Evolutionary conservation across 345 rosid species (phyloP).

Genomic region (Moringa oleifera): DNA sequence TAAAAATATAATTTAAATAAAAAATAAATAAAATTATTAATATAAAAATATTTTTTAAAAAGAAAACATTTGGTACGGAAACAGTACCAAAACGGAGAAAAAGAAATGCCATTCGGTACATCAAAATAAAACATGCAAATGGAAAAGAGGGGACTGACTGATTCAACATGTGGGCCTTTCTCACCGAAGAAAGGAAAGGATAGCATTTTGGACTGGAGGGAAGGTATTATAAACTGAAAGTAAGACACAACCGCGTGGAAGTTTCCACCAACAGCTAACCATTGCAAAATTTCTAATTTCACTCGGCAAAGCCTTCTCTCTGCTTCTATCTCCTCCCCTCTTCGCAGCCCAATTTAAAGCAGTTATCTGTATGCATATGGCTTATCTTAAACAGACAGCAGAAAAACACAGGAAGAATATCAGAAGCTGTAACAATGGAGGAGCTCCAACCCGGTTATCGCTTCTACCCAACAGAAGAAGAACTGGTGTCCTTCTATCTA

Average conservation of each 20-base stretch:
- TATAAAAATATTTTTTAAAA: no score
- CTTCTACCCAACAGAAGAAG: conserved; percentile 93
- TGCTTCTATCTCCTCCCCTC: background rate
- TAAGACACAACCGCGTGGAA: conserved; percentile 53
- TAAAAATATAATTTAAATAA: no score
- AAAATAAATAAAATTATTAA: no score
- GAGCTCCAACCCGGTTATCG: conserved; percentile 53
- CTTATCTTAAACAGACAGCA: background rate
- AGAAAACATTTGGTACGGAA: no score
- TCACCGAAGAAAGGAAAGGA: no score
- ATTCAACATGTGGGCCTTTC: background rate
- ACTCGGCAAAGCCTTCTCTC: conserved; percentile 44
- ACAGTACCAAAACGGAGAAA: no score
- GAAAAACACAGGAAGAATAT: background rate
- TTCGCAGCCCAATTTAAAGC: background rate
- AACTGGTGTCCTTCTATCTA: conserved; percentile 74
- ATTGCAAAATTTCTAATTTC: conserved; percentile 37
- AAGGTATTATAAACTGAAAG: background rate
- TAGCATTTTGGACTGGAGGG: background rate
- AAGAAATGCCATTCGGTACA: no score
- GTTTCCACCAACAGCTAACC: conserved; percentile 17
- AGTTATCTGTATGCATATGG: conserved; percentile 17
- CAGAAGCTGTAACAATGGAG: conserved; percentile 15
- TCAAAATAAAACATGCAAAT: no score
- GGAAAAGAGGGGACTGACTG: no score